Conservation (phyloP, 2,329 filamentous ascomycete genomes). For the Gnomoniopsis sp. region DNA sequence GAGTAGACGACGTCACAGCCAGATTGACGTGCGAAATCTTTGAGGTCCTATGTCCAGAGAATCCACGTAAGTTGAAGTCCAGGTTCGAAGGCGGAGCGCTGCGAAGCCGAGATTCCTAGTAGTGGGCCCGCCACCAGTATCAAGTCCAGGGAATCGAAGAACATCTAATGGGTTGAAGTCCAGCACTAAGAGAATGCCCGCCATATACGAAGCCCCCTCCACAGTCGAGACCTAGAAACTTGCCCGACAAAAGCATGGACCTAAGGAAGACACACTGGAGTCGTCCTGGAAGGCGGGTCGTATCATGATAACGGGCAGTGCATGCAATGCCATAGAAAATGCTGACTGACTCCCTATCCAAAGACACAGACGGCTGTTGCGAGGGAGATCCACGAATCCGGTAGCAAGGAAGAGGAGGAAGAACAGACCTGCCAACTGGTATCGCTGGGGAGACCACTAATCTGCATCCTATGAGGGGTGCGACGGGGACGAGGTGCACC, state of each 20-base stretch:
- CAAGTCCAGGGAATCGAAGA: conserved; percentile 17
- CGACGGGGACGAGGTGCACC: conserved; percentile 75
- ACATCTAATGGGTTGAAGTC: conserved; percentile 5
- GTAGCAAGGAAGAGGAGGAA: conserved; percentile 55
- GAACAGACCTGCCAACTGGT: conserved; percentile 99
- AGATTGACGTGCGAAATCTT: conserved; percentile 98
- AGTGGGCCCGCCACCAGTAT: conserved; percentile 12
- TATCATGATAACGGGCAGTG: conserved; percentile 6
- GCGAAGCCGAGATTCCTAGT: conserved; percentile 14
- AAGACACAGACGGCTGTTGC: conserved; percentile 13
- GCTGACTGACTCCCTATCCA: conserved; percentile 18
- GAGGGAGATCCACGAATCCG: conserved; percentile 37
- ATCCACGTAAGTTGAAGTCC: conserved; percentile 76
- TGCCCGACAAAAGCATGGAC: conserved; percentile 8
- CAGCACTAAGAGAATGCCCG: conserved; percentile 7
- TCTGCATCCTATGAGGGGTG: conserved; percentile 95
- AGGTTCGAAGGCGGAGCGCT: conserved; percentile 30
- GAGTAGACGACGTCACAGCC: conserved; percentile 98
- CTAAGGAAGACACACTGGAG: conserved; percentile 19
- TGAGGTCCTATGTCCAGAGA: conserved; percentile 86
- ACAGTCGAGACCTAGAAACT: conserved; percentile 16
- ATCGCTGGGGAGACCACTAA: conserved; percentile 93
- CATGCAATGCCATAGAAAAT: conserved; percentile 14
- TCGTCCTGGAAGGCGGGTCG: conserved; percentile 18
- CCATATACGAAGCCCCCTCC: conserved; percentile 6